A percentile compares a stretch with the other conserved stretches of the same genome.
Conservation (phyloP, 2,329 filamentous ascomycete genomes). For the Ustilaginoidea virens region DNA sequence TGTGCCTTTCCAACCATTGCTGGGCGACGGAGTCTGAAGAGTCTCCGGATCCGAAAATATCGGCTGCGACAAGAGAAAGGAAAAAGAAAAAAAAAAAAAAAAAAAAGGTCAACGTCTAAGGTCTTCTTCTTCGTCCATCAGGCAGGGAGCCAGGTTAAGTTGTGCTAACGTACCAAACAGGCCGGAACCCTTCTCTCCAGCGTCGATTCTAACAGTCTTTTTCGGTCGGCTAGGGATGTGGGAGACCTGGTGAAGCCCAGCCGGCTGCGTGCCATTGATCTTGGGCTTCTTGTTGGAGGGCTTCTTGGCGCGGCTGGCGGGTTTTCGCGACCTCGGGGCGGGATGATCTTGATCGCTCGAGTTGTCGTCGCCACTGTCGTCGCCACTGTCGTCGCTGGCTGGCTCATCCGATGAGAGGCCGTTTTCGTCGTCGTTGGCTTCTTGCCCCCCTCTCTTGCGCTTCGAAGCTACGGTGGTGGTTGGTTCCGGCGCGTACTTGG, state of each 20-base stretch:
- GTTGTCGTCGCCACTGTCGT: slow-evolving; percentile 27
- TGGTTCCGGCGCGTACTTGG: slow-evolving; percentile 41
- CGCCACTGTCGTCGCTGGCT: too few relatives aligned
- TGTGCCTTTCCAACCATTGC: slow-evolving; percentile 44
- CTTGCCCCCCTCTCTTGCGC: slow-evolving; percentile 41
- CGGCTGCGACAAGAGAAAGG: slow-evolving; percentile 31
- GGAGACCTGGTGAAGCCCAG: slow-evolving; percentile 20
- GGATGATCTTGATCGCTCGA: slow-evolving; percentile 29
- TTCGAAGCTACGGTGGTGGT: slow-evolving; percentile 28
- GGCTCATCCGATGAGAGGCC: slow-evolving; percentile 32
- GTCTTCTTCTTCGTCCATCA: too few relatives aligned
- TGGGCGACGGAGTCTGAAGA: slow-evolving; percentile 40
- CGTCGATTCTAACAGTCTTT: slow-evolving; percentile 37
- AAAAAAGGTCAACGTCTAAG: slow-evolving; percentile 1
- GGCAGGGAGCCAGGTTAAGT: too few relatives aligned
- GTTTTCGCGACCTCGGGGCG: slow-evolving; percentile 20
- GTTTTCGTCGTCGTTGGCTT: slow-evolving; percentile 30
- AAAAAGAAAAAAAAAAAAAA: too few relatives aligned
- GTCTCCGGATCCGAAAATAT: slow-evolving; percentile 46
- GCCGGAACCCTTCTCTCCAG: slow-evolving; percentile 34
- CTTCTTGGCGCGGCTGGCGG: slow-evolving; percentile 33
- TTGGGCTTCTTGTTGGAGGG: slow-evolving; percentile 49
- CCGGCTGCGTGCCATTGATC: slow-evolving; percentile 36
- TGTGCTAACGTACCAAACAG: slow-evolving; percentile 34
- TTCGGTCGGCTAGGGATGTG: slow-evolving; percentile 37